Base-by-base conservation (phyloP, 2,329 filamentous ascomycete genomes). In the Botrytis tulipae region DNA sequence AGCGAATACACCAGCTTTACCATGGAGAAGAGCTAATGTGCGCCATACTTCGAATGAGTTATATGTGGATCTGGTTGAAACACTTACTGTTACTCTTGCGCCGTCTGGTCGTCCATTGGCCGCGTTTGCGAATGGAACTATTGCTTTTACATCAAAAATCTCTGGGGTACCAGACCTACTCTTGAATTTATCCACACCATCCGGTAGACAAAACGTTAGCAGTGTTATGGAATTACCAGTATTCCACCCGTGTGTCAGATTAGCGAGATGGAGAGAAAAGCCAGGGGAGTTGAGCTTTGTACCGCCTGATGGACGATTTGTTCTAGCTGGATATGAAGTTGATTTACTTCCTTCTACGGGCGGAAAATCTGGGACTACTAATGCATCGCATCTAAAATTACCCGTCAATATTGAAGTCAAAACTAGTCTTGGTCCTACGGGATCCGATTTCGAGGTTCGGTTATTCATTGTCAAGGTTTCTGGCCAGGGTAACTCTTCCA, bases 21-120 rank as follows among this genome's bases (percentile, higher is more conserved):
- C 95, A 1, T 99, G 96, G 96, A 89, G 96, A 75, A 88, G 94
- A 75, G 90, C 93, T 57, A 97, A 97, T 79, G 96, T 99, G 71
- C 89, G 95, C 25, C 96, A 99, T 82, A 98, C 95, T 6, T 97
- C 93, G 72, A 99, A 98, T 83, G 96, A 99, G 82, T 87, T 99
- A 77, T 98, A 98, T 82, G 95, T 97, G 73, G 96, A 99, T 81
- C 90, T 99, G 20, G 90, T 99, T 75, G 96, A 99, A 84, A 94
- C 93, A 1, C 86, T 99, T 0, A 89, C 91, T 1, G 93, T 98
- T 59, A 97, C 92, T 0, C 87, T 98, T 60, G 94, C 96, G 0
- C 96, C 96, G 0, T 98, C 95, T 0, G 96, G 96, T 7, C 88
- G 94, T 22, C 92, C 95, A 1, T 86, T 99, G 35, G 91, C 93